Base-by-base conservation (phyloP, 805 yeast species). In the Ogataea ganodermae region DNA sequence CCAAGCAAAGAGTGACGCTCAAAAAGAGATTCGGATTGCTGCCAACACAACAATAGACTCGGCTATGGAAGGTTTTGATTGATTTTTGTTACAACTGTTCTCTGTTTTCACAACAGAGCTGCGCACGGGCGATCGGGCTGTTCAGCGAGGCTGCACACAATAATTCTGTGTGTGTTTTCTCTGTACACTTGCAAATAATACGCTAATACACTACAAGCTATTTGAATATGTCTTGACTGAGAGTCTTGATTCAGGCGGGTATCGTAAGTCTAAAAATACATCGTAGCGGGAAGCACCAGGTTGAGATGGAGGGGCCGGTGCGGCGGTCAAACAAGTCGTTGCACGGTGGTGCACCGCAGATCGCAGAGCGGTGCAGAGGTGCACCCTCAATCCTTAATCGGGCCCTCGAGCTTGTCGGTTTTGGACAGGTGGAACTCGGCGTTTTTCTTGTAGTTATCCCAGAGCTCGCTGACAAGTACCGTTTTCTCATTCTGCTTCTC, bases 1-100 rank as follows among this genome's bases (percentile, higher is more conserved):
- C 99, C 40, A 86, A 97, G 78, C 98, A 94, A 74, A 89, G 99
- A 81, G 97, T 94, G 43, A 92, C 98, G 48, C 79, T 94, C 67
- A 94, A 94, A 84, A 94, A 89, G 80, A 86, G 99, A 77, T 92
- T 73, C 69, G 84, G 84, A 59, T 68, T 94, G 70, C 78, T 94
- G 67, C 96, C 96, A 63, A 86, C 95, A 47, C 94, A 88, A 69
- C 80, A 83, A 63, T 67, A 42, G 17, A 28, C 42, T 21, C 17
- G 12, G 10, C 28, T 4, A 6, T 3, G 26, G 41, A 6, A 22
- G 17, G 18, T 23, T 40, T 21, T 22, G 39, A 14, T 22, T 13
- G 23, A 14, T 37, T 37, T 38, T 38, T 26, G 32, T 24, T 38
- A 26, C 20, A 38, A 6, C 21, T 23, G 27, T 24, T 26, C 42